Base-by-base conservation (phyloP, 352 stramenopile genomes). In the Albugo candida region DNA sequence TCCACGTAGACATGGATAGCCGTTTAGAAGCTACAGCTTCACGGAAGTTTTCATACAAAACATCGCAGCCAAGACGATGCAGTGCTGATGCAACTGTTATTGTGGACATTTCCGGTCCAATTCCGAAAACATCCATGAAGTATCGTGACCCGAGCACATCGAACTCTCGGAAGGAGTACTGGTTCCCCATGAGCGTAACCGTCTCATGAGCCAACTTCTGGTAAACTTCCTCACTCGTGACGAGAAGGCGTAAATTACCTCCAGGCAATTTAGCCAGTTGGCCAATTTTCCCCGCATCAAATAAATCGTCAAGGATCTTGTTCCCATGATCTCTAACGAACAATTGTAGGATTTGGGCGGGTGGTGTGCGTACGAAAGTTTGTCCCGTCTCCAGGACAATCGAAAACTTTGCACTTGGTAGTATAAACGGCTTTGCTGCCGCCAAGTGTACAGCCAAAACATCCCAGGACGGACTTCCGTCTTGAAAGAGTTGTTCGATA, bases 161-260 rank as follows among this genome's bases (percentile, higher is more conserved):
- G 18, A 44, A 55, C 37, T 55, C 50, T 12, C 51, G 39, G 44
- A 55, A 55, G 13, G 11, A 31, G 35, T 18, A 55, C 5, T 34
- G 14, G 2, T 16, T 24, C 5, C 49, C 34, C 1, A 55, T 16
- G 17, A 55, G 49, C 13, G 38, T 51, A n/a, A 51, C 42, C 34
- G 35, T 45, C 8, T 38, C 45, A 0, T 40, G 42, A 19, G 44
- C 50, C 2, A 55, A 20, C 12, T 35, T 24, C 21, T 52, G 12
- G 13, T 41, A 55, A 0, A 47, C 14, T 8, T 43, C 50, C 16
- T 31, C 18, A 13, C 44, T 19, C 27, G 49, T 55, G 5, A 55
- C 41, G 43, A 47, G 42, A 12, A 51, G 12, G 1, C 46, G 46
- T 2, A 51, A n/a, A 19, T 45, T 51, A n/a, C 46, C 46, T 13